These are phyloP conservation scores for Mesembryanthemum crystallinum DNA, from an alignment of 148 eudicot species.

Conservation along the genomic window DNA sequence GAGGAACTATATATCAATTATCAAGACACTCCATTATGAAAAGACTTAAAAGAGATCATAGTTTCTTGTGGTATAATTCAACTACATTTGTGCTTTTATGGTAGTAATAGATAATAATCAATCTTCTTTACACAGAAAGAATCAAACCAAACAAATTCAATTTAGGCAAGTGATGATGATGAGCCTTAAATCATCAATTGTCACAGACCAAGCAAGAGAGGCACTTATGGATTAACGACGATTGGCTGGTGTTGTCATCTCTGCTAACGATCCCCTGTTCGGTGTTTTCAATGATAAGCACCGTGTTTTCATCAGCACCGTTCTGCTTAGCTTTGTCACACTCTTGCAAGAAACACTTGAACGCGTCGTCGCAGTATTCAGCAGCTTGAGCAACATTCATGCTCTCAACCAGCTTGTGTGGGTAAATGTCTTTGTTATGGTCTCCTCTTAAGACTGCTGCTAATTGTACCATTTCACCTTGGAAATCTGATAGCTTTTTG, in stretches of 20 bases:
- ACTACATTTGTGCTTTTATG: no score
- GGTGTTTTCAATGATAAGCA: slow-evolving; percentile 8
- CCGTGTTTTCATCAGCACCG: slow-evolving; percentile 35
- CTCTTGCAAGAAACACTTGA: slow-evolving; percentile 47
- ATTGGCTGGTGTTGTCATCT: neutral
- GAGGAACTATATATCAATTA: neutral
- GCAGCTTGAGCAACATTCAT: slow-evolving; percentile 59
- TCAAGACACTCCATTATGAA: no score
- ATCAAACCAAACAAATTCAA: no score
- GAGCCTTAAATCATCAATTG: neutral
- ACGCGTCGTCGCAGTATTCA: slow-evolving; percentile 44
- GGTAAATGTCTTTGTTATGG: slow-evolving; percentile 44
- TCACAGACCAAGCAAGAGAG: slow-evolving; percentile 30
- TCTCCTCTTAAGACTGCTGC: slow-evolving; percentile 70
- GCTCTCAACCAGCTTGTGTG: slow-evolving; percentile 45
- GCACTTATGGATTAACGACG: slow-evolving; percentile 25
- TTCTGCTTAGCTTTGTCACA: slow-evolving; percentile 34
- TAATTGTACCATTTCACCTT: slow-evolving; percentile 63
- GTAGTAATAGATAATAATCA: no score
- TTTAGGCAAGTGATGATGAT: no score
- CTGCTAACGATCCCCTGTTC: neutral
- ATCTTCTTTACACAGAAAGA: no score
- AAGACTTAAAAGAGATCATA: no score
- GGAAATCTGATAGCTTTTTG: slow-evolving; percentile 56
- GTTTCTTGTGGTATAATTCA: no score